These are phyloP conservation scores for Maudiozyma humilis DNA, from an alignment of 1,139 yeast genomes.

Conservation along the genomic window DNA sequence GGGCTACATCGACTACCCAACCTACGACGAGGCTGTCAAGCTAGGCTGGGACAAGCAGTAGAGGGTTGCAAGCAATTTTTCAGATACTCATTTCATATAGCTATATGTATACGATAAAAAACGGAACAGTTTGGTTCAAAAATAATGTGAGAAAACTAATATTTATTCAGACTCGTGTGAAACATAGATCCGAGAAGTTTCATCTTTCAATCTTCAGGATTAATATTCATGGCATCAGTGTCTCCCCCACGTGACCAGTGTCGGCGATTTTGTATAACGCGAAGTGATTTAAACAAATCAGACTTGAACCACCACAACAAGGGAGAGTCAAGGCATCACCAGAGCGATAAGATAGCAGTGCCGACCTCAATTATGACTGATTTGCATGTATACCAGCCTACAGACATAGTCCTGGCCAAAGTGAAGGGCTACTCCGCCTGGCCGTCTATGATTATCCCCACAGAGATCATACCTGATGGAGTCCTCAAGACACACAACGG, in stretches of 20 bases:
- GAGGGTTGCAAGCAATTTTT: too few species aligned
- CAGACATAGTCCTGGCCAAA: slow-evolving; percentile 54
- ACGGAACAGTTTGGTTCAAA: too few species aligned
- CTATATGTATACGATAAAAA: not conserved
- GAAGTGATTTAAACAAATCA: not conserved
- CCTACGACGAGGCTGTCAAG: slow-evolving; percentile 20
- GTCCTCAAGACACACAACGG: slow-evolving; percentile 36
- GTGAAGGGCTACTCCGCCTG: slow-evolving; percentile 74
- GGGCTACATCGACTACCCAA: slow-evolving; percentile 31
- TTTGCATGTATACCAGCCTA: slow-evolving; percentile 23
- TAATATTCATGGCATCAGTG: too few species aligned
- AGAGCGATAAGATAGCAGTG: not conserved
- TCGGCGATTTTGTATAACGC: not conserved
- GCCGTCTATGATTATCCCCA: slow-evolving; percentile 74
- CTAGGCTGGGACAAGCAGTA: not conserved
- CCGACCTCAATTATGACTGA: slow-evolving; percentile 2
- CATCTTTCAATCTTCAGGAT: too few species aligned
- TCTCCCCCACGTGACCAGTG: not conserved
- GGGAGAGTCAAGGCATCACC: too few species aligned
- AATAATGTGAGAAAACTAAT: too few species aligned
- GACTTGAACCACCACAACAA: not conserved
- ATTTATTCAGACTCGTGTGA: too few species aligned
- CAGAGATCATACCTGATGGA: slow-evolving; percentile 46
- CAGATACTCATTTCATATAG: too few species aligned
- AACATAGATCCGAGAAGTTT: too few species aligned